Conservation (phyloP, 805 yeast genomes). For the Wickerhamiella parazyma region DNA sequence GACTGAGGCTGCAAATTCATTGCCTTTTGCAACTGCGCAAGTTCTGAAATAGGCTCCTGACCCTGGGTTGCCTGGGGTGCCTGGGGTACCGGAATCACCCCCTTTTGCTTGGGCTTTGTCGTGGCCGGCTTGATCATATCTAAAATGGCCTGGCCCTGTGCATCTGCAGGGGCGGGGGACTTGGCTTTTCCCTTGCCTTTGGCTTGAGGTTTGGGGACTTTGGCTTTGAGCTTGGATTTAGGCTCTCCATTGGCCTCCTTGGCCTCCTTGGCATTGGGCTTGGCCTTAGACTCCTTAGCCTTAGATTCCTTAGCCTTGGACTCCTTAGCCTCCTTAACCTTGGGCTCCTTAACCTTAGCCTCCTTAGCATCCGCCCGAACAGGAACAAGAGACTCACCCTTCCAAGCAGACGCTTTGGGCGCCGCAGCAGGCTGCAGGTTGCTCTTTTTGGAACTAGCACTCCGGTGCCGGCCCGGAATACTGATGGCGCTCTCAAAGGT, state of each 20-base stretch:
- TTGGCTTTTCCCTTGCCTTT: too few relatives aligned
- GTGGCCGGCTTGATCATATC: neutral
- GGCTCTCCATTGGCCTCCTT: too few relatives aligned
- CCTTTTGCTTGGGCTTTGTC: neutral
- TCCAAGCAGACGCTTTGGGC: neutral
- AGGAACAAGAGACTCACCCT: too few relatives aligned
- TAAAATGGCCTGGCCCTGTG: neutral
- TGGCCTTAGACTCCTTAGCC: too few relatives aligned
- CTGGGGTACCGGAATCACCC: neutral
- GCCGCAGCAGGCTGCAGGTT: conserved; percentile 2
- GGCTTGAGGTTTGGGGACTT: too few relatives aligned
- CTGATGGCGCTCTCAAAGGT: conserved; percentile 22
- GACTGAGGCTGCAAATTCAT: neutral
- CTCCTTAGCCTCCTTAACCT: too few relatives aligned
- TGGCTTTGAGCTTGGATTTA: too few relatives aligned
- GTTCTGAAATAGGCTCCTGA: too few relatives aligned
- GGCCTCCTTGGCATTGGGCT: too few relatives aligned
- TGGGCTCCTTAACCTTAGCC: neutral
- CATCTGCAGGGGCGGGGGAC: neutral
- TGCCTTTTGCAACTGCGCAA: too few relatives aligned
- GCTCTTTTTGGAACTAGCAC: conserved; percentile 1
- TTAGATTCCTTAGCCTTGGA: too few relatives aligned
- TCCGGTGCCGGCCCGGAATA: conserved; percentile 5
- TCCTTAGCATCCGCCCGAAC: too few relatives aligned
- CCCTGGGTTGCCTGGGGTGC: neutral